These are phyloP conservation scores for Stereocaulon alpinum DNA, from an alignment of 495 filamentous ascomycete genomes.

Conservation along the genomic window DNA sequence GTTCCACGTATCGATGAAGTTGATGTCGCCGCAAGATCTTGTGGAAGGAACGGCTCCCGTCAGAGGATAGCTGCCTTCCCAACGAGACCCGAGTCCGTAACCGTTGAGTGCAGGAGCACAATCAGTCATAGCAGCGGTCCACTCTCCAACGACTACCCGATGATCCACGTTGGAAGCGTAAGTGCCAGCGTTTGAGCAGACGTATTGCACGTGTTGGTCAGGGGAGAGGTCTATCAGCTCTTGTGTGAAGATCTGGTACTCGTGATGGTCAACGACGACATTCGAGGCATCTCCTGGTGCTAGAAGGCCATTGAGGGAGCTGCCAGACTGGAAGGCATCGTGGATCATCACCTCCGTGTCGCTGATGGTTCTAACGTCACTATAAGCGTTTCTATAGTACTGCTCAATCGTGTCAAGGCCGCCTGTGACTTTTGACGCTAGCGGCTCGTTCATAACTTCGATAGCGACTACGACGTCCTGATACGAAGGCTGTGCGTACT, in stretches of 20 bases:
- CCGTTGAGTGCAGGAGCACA: constrained; percentile 67
- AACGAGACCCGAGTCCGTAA: constrained; percentile 55
- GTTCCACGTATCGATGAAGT: constrained; percentile 30
- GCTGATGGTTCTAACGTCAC: constrained; percentile 34
- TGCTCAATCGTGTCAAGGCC: constrained; percentile 41
- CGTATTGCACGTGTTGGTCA: constrained; percentile 32
- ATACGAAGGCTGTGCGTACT: constrained; percentile 40
- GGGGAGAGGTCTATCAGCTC: constrained; percentile 26
- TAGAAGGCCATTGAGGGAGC: constrained; percentile 31
- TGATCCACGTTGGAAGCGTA: constrained; percentile 33
- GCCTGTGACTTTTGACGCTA: constrained; percentile 42
- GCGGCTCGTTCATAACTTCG: constrained; percentile 50
- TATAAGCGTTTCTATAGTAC: constrained; percentile 45
- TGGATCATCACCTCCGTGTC: constrained; percentile 24
- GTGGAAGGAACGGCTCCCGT: constrained; percentile 22
- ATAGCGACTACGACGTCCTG: constrained; percentile 50
- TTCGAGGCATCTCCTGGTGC: constrained; percentile 31
- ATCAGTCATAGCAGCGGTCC: constrained; percentile 60
- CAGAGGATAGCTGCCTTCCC: constrained; percentile 51
- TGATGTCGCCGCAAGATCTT: constrained; percentile 32
- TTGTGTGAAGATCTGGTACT: constrained; percentile 39
- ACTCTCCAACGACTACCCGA: constrained; percentile 42
- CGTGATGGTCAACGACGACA: constrained; percentile 39
- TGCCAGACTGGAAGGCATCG: constrained; percentile 22
- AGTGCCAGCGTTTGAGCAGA: constrained; percentile 31